These are phyloP conservation scores for Salix arbutifolia DNA, from an alignment of 345 rosid genomes.

Conservation along the genomic window DNA sequence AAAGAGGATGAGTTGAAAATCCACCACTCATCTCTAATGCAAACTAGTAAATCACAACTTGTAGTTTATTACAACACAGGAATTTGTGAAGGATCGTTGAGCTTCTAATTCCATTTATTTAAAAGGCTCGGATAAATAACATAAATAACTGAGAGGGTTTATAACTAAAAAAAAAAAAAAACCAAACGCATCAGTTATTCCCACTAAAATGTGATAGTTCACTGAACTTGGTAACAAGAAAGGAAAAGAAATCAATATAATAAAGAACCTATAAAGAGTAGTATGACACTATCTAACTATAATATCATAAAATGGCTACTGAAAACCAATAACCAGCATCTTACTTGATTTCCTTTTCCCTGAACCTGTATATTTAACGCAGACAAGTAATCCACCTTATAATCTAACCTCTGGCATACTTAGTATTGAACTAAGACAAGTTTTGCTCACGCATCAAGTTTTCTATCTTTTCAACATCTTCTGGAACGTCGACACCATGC, in stretches of 20 bases:
- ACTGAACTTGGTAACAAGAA: background rate
- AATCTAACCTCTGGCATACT: background rate
- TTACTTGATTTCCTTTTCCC: background rate
- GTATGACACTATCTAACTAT: background rate
- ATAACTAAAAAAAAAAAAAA: too few relatives aligned
- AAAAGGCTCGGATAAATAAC: background rate
- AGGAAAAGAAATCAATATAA: background rate
- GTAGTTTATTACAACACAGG: background rate
- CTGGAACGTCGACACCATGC: constrained; percentile 81
- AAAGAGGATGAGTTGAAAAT: background rate
- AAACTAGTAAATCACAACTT: background rate
- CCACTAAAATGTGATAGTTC: background rate
- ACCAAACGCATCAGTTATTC: background rate
- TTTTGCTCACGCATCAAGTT: constrained; percentile 66
- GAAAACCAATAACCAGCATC: background rate
- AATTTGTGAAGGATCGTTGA: background rate
- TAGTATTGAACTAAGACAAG: constrained; percentile 34
- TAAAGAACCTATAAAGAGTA: background rate
- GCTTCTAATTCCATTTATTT: background rate
- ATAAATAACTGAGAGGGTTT: background rate
- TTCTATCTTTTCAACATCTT: constrained; percentile 82
- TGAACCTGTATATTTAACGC: background rate
- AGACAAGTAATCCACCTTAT: background rate
- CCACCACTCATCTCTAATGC: background rate
- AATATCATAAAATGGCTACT: background rate